These are phyloP conservation scores for Ceratocystis smalleyi DNA, from an alignment of 2,329 filamentous ascomycete species.

Conservation along the genomic window DNA sequence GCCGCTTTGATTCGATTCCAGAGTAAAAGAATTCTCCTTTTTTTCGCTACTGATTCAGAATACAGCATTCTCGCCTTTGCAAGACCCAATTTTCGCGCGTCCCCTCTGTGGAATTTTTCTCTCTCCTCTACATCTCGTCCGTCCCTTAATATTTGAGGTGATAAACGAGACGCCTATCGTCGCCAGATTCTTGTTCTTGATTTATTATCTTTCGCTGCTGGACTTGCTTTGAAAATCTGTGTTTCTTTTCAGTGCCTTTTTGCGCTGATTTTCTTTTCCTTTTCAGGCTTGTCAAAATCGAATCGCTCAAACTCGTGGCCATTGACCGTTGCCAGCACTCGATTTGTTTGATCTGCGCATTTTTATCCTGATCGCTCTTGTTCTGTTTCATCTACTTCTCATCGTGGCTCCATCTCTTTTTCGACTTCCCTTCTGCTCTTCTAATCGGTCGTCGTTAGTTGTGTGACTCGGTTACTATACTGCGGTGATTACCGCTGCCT, in stretches of 20 bases:
- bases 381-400: neutral
- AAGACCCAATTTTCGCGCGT: neutral
- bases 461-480: neutral
- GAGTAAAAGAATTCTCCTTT: neutral
- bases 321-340: neutral
- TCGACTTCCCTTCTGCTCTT: neutral
- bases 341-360: neutral
- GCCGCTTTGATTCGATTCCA: slow-evolving; percentile 4
- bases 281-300: neutral
- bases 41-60: neutral
- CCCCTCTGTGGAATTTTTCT: neutral
- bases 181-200: neutral
- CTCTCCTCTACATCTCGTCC: neutral
- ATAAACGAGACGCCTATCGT: neutral
- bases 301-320: neutral
- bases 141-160: neutral
- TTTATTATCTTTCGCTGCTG: neutral
- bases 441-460: neutral
- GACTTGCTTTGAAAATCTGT: too few species aligned
- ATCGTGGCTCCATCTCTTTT: neutral
- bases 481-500: neutral
- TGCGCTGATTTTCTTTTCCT: neutral
- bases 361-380: neutral
- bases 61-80: neutral
- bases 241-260: neutral